Conservation (phyloP, 176 grass and related monocot species). For the Elaeis guineensis region DNA sequence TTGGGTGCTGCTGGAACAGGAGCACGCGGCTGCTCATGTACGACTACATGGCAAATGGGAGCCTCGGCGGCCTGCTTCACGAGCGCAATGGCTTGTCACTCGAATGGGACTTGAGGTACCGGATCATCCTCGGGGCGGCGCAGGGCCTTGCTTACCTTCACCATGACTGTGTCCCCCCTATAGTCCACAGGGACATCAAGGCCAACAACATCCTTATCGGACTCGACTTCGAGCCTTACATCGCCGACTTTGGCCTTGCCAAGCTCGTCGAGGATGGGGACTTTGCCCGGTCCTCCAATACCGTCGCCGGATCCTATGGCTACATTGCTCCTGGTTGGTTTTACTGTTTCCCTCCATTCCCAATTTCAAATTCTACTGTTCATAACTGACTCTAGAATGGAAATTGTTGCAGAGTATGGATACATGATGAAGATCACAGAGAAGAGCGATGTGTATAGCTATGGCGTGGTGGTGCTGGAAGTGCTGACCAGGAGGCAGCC, state of each 20-base stretch:
- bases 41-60: conserved; percentile 97
- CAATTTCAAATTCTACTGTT: not conserved
- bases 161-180: conserved; percentile 86
- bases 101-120: conserved; percentile 86
- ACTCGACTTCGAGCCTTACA: conserved; percentile 89
- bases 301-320: conserved; percentile 91
- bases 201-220: conserved; percentile 95
- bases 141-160: conserved; percentile 88
- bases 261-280: conserved; percentile 91
- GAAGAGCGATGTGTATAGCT: conserved; percentile 98
- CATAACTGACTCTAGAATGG: no score
- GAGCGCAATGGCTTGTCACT: conserved; percentile 65
- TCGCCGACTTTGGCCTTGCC: conserved; percentile 93
- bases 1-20: conserved; percentile 96
- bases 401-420: conserved; percentile 59
- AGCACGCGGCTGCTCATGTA: conserved; percentile 84
- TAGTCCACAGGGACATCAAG: conserved; percentile 94
- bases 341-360: no score
- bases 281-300: conserved; percentile 65
- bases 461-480: conserved; percentile 92
- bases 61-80: conserved; percentile 80
- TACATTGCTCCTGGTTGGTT: conserved; percentile 80
- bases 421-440: conserved; percentile 98
- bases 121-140: conserved; percentile 72
- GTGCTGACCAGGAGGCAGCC: conserved; percentile 90